phyloP scores from a whole-genome alignment of 371 early-diverging fungal genomes.

The Mortierella sp. region DNA sequence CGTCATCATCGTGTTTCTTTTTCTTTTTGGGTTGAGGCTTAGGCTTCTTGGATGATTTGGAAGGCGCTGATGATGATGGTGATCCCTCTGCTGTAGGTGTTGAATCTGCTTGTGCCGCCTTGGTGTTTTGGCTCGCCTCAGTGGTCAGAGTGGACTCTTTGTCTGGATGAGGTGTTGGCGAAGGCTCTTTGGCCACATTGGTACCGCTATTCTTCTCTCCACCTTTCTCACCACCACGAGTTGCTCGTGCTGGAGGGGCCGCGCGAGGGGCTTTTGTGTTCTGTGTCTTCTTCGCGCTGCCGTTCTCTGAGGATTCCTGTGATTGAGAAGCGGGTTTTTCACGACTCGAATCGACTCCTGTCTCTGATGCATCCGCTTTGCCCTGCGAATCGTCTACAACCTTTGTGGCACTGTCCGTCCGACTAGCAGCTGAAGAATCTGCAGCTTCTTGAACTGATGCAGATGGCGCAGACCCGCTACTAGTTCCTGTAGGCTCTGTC shows the following conservation, averaged over 20 bases:
- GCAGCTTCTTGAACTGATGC: neutral
- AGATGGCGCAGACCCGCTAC: neutral
- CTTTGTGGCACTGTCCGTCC: neutral
- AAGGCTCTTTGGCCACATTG: neutral
- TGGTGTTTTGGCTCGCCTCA: neutral
- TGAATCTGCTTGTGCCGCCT: neutral
- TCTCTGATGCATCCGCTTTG: neutral
- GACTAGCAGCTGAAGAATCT: neutral
- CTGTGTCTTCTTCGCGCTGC: conserved; percentile 11
- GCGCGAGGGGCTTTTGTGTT: conserved; percentile 21
- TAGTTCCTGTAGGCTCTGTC: neutral
- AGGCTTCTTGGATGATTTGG: conserved; percentile 15
- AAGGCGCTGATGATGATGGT: conserved; percentile 1
- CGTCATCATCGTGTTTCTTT: conserved; percentile 32
- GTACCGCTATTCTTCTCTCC: neutral
- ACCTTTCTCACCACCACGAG: neutral
- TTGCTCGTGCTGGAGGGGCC: conserved; percentile 24
- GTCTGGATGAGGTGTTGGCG: neutral
- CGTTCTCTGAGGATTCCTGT: conserved; percentile 7
- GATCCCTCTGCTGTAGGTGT: neutral
- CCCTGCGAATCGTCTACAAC: neutral
- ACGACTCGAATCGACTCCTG: neutral
- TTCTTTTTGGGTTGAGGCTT: conserved; percentile 14
- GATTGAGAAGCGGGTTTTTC: neutral
- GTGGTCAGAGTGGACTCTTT: neutral